Conservation (phyloP, 768 basidiomycete species). For the Pleurotus tuber-regium region DNA sequence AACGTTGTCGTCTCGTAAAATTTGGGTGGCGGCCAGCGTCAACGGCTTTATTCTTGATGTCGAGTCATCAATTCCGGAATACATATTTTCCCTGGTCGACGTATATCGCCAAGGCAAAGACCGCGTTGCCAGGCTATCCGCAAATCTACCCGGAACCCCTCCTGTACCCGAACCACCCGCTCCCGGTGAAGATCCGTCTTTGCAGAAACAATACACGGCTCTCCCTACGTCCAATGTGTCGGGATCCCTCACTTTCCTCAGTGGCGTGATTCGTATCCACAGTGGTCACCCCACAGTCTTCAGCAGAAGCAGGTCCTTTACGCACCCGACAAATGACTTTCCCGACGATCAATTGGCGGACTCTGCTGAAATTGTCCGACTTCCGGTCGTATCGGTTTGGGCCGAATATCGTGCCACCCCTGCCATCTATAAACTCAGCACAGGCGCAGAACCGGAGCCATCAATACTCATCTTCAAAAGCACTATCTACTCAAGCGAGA, state of each 20-base stretch:
- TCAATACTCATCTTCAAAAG: constrained; percentile 78
- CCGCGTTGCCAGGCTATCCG: constrained; percentile 64
- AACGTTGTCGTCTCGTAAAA: constrained; percentile 43
- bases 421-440: constrained; percentile 34
- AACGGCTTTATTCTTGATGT: constrained; percentile 85
- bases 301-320: constrained; percentile 36
- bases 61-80: constrained; percentile 76
- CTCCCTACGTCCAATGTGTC: constrained; percentile 60
- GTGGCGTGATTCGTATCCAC: constrained; percentile 80
- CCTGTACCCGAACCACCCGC: constrained; percentile 22
- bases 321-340: constrained; percentile 35
- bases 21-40: constrained; percentile 67
- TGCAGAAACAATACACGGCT: constrained; percentile 31
- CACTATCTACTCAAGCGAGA: constrained; percentile 87
- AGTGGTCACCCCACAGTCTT: constrained; percentile 41
- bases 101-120: constrained; percentile 83
- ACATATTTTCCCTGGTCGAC: constrained; percentile 77
- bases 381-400: constrained; percentile 82
- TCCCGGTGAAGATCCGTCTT: constrained; percentile 15
- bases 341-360: constrained; percentile 54
- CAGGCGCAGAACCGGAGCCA: constrained; percentile 37
- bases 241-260: constrained; percentile 72
- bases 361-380: constrained; percentile 61
- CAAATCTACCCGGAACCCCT: constrained; percentile 47
- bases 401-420: constrained; percentile 72